Evolutionary conservation across 179 eudicot species (phyloP), one percentile per base, ranked within the genome.

Genomic region (Silene vulgaris): DNA sequence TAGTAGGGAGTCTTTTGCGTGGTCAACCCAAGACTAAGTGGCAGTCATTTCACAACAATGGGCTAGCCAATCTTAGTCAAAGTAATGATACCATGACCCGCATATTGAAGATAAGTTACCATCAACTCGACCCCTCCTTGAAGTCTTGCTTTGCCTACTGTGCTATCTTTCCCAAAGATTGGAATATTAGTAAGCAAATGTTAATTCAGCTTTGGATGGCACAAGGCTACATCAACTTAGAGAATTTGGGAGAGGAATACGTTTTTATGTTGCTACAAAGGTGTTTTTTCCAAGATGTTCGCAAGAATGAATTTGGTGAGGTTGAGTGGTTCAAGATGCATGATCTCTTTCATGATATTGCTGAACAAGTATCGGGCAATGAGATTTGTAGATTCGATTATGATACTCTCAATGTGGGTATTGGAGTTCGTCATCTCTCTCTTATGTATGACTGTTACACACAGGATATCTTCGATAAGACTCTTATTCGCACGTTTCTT

Each of bases 151-250:
- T 80, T 52, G 17, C 48, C 8, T 77, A 73, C 43, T 80, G 77
- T 37, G 73, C 77, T 7, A 8, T 80, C 2, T 80, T 73, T 16
- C 80, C 80, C 0, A 67, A 77, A 28, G 77, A 69, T 61, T 69
- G 35, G 48, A 19, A 0, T n/a, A 28, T 80, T 11, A 17, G 37
- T 0, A 73, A 73, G 75, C 17, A 67, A 13, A 59, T 28, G 35
- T 69, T 80, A 45, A 43, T 80, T 52, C 6, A 57, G 8, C 68
- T 80, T 16, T 80, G 83, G 83, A 76, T 80, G 19, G 80, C 80
- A 17, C 83, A 80, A 32, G 77, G 83, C 1, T 76, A 71, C 56
- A 48, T 80, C 32, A 29, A 30, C 9, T 5, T 65, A n/a, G 76
- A 75, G 17, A 69, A 76, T 37, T 37, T 63, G 7, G 74, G 37